Conservation (phyloP, 2,329 filamentous ascomycete species). For the Pseudogymnoascus sp. region DNA sequence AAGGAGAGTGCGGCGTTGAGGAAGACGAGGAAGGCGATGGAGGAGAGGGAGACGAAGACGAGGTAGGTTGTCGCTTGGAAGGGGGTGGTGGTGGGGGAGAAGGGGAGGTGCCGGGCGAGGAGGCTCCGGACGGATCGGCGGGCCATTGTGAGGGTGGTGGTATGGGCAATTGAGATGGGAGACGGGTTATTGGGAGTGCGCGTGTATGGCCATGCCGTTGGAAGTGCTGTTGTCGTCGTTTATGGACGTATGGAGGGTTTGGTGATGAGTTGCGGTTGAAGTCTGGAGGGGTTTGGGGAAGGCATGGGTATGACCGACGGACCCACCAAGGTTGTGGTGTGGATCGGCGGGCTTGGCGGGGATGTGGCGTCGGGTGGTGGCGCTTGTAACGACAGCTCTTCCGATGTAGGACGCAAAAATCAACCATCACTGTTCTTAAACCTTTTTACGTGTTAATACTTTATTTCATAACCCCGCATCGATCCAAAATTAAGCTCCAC, state of each 20-base stretch:
- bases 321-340: neutral
- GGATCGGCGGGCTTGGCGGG: neutral
- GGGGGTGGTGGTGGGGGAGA: conserved; percentile 53
- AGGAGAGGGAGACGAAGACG: conserved; percentile 75
- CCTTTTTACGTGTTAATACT: neutral
- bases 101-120: conserved; percentile 37
- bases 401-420: neutral
- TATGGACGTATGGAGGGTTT: neutral
- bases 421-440: neutral
- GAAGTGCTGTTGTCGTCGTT: neutral
- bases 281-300: neutral
- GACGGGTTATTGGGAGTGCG: neutral
- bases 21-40: conserved; percentile 84
- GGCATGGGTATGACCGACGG: neutral
- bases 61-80: conserved; percentile 68
- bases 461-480: neutral
- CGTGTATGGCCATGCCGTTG: neutral
- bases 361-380: neutral
- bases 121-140: neutral
- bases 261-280: neutral
- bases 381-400: neutral
- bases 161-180: neutral
- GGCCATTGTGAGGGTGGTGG: neutral
- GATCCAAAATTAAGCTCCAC: neutral
- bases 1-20: conserved; percentile 80